phyloP scores from a whole-genome alignment of 176 grass and related monocot genomes.

The Leersia perrieri region DNA sequence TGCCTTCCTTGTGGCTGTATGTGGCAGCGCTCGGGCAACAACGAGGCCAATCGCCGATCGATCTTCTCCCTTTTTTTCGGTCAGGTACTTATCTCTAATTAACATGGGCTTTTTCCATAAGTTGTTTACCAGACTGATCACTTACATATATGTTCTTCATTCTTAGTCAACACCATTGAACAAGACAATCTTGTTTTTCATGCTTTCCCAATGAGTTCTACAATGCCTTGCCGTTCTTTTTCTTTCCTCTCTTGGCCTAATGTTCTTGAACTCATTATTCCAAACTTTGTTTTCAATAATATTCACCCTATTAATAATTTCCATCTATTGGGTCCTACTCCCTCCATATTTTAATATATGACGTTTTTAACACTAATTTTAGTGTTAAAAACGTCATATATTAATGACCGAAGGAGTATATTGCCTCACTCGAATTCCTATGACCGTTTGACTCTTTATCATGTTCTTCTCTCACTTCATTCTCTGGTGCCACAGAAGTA shows the following conservation, averaged over 20 bases:
- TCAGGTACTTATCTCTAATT: background rate
- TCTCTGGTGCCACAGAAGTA: background rate
- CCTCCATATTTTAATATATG: too few species aligned
- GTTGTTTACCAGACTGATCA: background rate
- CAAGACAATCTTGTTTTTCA: background rate
- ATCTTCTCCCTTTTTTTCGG: background rate
- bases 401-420: too few species aligned
- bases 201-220: background rate
- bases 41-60: too few species aligned
- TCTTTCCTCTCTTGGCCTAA: background rate
- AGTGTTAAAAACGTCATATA: too few species aligned
- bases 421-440: background rate
- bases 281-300: too few species aligned
- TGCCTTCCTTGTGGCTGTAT: too few species aligned
- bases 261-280: background rate
- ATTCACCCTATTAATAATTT: background rate
- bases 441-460: background rate
- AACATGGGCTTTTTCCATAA: background rate
- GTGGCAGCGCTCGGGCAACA: too few species aligned
- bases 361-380: too few species aligned
- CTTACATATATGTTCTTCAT: background rate
- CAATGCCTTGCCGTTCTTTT: background rate
- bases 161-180: background rate
- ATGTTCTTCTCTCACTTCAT: background rate
- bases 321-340: background rate